Percentiles rank a stretch among this genome's conserved stretches.
phyloP scores from a whole-genome alignment of 768 basidiomycete genomes.

The Tricholoma bakamatsutake region DNA sequence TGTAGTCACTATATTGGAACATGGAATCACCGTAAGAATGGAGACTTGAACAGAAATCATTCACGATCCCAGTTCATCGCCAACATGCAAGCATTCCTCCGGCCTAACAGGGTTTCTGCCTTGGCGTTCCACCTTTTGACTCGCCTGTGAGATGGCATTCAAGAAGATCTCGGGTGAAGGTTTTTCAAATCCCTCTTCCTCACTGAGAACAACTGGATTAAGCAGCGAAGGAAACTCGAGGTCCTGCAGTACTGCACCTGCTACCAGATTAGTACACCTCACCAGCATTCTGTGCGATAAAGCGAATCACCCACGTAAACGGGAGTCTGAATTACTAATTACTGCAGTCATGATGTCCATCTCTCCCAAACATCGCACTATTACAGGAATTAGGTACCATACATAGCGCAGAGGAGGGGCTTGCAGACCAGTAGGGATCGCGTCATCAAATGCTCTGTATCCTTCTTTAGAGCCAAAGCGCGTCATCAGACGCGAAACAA shows the following conservation, averaged over 20 bases:
- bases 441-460: constrained; percentile 56
- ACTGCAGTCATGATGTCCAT: constrained; percentile 49
- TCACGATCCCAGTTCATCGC: constrained; percentile 67
- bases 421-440: constrained; percentile 38
- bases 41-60: not conserved
- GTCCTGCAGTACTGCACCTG: constrained; percentile 52
- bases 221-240: constrained; percentile 47
- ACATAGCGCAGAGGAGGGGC: not conserved
- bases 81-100: constrained; percentile 59
- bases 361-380: constrained; percentile 41
- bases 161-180: constrained; percentile 56
- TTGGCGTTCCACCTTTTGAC: constrained; percentile 6
- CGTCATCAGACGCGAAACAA: constrained; percentile 55
- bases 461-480: constrained; percentile 70
- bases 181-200: constrained; percentile 65
- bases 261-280: not conserved
- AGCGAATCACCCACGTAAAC: constrained; percentile 50
- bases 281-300: not conserved
- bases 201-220: constrained; percentile 59
- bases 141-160: constrained; percentile 33
- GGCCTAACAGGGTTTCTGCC: constrained; percentile 22
- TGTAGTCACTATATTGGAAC: constrained; percentile 12
- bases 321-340: constrained; percentile 67
- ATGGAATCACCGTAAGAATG: not conserved
- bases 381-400: constrained; percentile 3